These are phyloP conservation scores for Aspergillus heteromorphus DNA, from an alignment of 495 filamentous ascomycete genomes.

Conservation along the genomic window DNA sequence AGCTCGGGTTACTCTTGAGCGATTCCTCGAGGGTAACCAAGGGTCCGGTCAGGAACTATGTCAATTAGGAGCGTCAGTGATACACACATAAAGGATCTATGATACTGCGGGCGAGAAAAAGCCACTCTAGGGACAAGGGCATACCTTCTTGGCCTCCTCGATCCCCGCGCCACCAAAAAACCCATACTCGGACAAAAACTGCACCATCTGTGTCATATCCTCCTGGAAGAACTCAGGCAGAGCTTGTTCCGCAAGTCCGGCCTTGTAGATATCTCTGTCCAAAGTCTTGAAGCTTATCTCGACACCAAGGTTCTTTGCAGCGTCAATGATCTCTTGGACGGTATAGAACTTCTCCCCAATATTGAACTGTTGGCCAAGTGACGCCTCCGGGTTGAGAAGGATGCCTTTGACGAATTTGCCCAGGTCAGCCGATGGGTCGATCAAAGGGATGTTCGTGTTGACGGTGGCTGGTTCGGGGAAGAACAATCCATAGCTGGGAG, in stretches of 20 bases:
- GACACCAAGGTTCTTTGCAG: not conserved
- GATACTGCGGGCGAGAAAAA: not conserved
- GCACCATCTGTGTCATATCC: not conserved
- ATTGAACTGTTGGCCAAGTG: not conserved
- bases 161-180: not conserved
- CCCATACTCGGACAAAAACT: not conserved
- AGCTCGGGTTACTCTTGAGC: not conserved
- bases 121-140: not conserved
- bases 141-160: not conserved
- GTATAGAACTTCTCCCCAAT: not conserved
- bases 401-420: slow-evolving; percentile 5
- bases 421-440: not conserved
- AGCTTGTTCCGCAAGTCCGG: not conserved
- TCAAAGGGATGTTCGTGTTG: not conserved
- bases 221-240: slow-evolving; percentile 2
- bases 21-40: slow-evolving; percentile 2
- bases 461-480: not conserved
- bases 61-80: no score
- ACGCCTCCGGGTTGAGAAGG: not conserved
- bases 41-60: not conserved
- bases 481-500: not conserved
- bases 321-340: not conserved
- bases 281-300: not conserved
- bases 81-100: no score
- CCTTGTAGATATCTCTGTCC: not conserved